Evolutionary conservation across 805 yeast genomes (phyloP), one percentile per base, ranked within the genome.

Genomic region (Pichia cabralensis): DNA sequence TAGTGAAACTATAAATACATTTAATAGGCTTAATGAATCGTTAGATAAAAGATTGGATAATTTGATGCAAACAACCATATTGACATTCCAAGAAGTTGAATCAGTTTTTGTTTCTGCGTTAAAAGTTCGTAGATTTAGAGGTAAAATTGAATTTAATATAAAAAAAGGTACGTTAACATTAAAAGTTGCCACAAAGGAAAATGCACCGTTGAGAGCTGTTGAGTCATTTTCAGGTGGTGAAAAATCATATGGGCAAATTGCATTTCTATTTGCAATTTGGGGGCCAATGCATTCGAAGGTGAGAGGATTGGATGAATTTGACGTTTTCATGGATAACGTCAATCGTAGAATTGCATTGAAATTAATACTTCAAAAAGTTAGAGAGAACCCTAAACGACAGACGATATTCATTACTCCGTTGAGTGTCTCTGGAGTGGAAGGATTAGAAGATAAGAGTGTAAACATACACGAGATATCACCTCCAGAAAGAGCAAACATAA

Each of bases 191-290:
- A 78, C 86, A 0, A 70, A 71, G 39, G 70, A 64, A 32, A 76
- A 71, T 38, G 69, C 66, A 26, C 67, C 67, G 19, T 64, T 71
- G 22, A 65, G 95, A 45, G 74, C 78, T 25, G 84, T 84, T 4
- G 82, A 77, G 44, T 80, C 96, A 0, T 66, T 89, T 18, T 85
- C 96, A 1, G 99, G 99, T 24, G 99, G 99, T 30, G 98, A 92
- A 53, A 88, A 88, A 52, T 85, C 96, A 1, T 89, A 80, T 55
- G 76, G 95, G 0, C 98, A 94, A 54, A 77, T 89, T 42, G 82
- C 96, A 0, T 67, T 92, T 38, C 58, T 92, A 30, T 63, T 89
- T 40, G 80, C 96, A 0, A 80, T 94, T 20, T 92, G 99, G 99
- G 75, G 76, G 43, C 79, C 84, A 19, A 88, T 92, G 95, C 75